phyloP scores from a whole-genome alignment of 2,329 filamentous ascomycete species.

The Sarocladium oryzae region DNA sequence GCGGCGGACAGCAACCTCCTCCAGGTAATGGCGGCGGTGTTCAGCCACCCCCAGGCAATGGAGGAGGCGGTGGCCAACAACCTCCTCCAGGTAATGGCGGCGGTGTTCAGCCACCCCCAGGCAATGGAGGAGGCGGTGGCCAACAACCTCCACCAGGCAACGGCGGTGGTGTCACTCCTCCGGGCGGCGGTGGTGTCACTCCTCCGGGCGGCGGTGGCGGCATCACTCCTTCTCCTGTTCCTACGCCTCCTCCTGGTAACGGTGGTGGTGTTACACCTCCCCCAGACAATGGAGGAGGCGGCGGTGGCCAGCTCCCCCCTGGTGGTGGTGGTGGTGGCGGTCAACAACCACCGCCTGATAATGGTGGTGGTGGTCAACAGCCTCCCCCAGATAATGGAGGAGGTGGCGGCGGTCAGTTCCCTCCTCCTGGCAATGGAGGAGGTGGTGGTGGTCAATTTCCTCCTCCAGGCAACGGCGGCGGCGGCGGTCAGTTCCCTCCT shows the following conservation, averaged over 20 bases:
- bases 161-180: neutral
- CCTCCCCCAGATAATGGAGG: neutral
- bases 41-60: neutral
- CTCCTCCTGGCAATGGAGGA: neutral
- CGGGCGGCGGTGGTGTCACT: neutral
- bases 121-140: neutral
- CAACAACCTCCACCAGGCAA: neutral
- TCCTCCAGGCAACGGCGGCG: slow-evolving; percentile 2
- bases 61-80: neutral
- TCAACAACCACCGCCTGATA: neutral
- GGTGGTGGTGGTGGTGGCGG: neutral
- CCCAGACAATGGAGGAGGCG: neutral
- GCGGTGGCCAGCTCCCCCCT: neutral
- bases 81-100: slow-evolving; percentile 1
- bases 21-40: neutral
- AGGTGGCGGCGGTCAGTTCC: neutral
- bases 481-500: neutral
- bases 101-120: neutral
- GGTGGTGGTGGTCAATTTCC: neutral
- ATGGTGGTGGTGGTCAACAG: neutral
- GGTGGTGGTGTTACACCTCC: neutral
- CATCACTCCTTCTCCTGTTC: neutral
- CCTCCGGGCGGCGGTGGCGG: neutral
- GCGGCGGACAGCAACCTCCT: neutral
- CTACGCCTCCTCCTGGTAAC: neutral